Evolutionary conservation across 2,329 filamentous ascomycete genomes (phyloP).

Genomic region (Xylaria sp.): DNA sequence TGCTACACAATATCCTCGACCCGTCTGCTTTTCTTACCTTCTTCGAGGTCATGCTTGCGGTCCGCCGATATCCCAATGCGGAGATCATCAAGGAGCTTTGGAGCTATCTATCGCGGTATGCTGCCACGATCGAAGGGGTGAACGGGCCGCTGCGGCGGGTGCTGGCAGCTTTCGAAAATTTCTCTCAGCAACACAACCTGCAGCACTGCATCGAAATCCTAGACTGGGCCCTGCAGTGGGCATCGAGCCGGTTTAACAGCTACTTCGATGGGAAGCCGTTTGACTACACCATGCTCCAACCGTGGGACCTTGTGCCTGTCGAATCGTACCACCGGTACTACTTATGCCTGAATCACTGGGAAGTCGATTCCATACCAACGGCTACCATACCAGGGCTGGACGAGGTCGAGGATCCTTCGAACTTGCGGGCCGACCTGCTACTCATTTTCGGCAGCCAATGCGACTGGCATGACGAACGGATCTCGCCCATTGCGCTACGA

Average conservation of each 20-base stretch:
- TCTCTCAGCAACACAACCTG: constrained; percentile 23
- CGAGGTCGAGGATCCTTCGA: constrained; percentile 23
- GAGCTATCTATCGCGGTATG: constrained; percentile 30
- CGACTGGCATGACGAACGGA: constrained; percentile 29
- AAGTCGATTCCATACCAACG: constrained; percentile 28
- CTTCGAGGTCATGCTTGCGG: constrained; percentile 26
- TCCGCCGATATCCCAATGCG: constrained; percentile 25
- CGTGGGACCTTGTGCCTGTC: constrained; percentile 33
- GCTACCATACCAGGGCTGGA: constrained; percentile 28
- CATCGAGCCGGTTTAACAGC: constrained; percentile 28
- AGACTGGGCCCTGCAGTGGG: constrained; percentile 30
- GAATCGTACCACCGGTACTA: constrained; percentile 34
- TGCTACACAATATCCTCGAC: constrained; percentile 29
- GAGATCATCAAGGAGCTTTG: constrained; percentile 31
- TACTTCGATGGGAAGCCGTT: constrained; percentile 34
- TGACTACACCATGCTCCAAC: constrained; percentile 34
- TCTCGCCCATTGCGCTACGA: constrained; percentile 26
- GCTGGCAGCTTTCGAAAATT: constrained; percentile 26
- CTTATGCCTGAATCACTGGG: constrained; percentile 31
- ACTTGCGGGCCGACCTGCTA: constrained; percentile 31
- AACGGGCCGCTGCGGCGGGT: constrained; percentile 27
- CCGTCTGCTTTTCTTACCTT: constrained; percentile 30
- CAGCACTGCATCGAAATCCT: constrained; percentile 28
- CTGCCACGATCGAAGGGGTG: constrained; percentile 21
- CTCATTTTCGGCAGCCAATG: constrained; percentile 32